These are phyloP conservation scores for Claviceps pusilla DNA, from an alignment of 2,329 filamentous ascomycete species.

Conservation along the genomic window DNA sequence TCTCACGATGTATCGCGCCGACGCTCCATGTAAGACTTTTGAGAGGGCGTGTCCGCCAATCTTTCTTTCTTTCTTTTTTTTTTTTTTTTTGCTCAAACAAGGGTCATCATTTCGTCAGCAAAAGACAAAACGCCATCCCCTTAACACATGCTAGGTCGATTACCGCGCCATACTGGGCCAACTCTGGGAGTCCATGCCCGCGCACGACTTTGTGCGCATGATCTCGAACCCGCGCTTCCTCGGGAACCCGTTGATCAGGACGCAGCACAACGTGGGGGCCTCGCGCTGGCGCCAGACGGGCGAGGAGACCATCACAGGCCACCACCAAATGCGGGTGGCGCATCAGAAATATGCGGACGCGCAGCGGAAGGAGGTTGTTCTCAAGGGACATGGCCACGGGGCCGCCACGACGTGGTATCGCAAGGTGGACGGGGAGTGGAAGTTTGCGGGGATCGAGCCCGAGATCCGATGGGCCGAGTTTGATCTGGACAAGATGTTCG, in stretches of 20 bases:
- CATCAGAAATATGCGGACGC: conserved; percentile 40
- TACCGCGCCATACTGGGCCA: conserved; percentile 30
- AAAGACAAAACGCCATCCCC: no score
- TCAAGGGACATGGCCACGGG: conserved; percentile 42
- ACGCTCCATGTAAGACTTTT: conserved; percentile 19
- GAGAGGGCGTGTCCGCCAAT: neutral
- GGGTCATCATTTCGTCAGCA: no score
- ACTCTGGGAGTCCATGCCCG: conserved; percentile 40
- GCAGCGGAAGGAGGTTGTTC: conserved; percentile 26
- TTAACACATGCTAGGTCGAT: conserved; percentile 9
- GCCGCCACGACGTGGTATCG: conserved; percentile 39
- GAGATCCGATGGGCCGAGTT: conserved; percentile 41
- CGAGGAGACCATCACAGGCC: conserved; percentile 33
- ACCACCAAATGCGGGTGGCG: conserved; percentile 43
- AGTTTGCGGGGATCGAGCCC: conserved; percentile 39
- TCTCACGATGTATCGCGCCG: conserved; percentile 36
- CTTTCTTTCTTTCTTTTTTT: neutral
- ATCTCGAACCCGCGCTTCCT: conserved; percentile 35
- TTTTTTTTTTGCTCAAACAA: neutral
- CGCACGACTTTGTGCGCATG: conserved; percentile 36
- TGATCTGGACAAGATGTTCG: neutral
- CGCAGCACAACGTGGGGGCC: conserved; percentile 41
- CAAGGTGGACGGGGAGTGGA: conserved; percentile 42
- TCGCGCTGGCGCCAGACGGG: conserved; percentile 34
- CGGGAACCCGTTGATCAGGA: conserved; percentile 38